Conservation (phyloP, 257 asterid genomes). For the Capsicum rhomboideum region DNA sequence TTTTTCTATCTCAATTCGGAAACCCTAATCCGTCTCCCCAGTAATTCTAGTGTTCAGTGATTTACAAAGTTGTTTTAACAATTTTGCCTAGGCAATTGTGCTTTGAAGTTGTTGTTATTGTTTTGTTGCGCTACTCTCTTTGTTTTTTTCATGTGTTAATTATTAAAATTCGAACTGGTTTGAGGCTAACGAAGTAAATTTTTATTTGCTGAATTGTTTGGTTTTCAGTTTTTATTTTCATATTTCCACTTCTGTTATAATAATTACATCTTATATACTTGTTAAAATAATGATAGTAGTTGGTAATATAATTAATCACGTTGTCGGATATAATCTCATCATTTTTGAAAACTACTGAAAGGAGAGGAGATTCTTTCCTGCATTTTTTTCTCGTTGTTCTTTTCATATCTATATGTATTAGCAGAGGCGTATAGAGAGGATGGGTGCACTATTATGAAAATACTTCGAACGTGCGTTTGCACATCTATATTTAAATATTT, state of each 20-base stretch:
- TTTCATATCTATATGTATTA: background rate
- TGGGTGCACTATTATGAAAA: too few species aligned
- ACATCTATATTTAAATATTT: too few species aligned
- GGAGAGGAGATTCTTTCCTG: background rate
- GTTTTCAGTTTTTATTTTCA: background rate
- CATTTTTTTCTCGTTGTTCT: background rate
- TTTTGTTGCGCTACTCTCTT: too few species aligned
- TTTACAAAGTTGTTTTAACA: too few species aligned
- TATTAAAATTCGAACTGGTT: background rate
- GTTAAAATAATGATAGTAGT: background rate
- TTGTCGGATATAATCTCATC: background rate
- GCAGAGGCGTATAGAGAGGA: too few species aligned
- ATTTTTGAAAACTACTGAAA: background rate
- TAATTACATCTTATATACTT: background rate
- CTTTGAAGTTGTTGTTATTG: background rate
- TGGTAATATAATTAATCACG: background rate
- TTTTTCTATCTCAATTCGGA: background rate
- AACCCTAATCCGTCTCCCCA: too few species aligned
- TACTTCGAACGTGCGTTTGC: too few species aligned
- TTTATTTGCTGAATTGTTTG: background rate
- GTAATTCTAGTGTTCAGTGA: too few species aligned
- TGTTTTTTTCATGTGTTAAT: background rate
- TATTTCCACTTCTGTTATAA: background rate
- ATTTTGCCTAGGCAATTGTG: background rate
- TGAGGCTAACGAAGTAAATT: background rate